phyloP scores from a whole-genome alignment of 164 flowering plant species.

The grape (Vitis vinifera) region ASM3070453v1 NC_081823.1:3116001-3116500 shows the following conservation, averaged over 20 bases:
- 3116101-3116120: constrained; percentile 90
- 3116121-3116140: constrained; percentile 97
- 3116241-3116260: not conserved
- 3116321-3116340: not conserved
- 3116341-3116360: not conserved
- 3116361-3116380: constrained; percentile 69
- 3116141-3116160: constrained; percentile 98
- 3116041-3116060: constrained; percentile 6
- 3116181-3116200: constrained; percentile 49
- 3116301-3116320: not conserved
- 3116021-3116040: not conserved
- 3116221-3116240: not conserved
- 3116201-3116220: not conserved
- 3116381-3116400: constrained; percentile 46
- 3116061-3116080: constrained; percentile 87
- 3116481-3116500: constrained; percentile 56
- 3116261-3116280: not conserved
- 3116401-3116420: constrained; percentile 57
- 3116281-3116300: not conserved
- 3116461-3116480: constrained; percentile 37
- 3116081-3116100: constrained; percentile 97
- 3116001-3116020: too few relatives aligned
- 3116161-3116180: constrained; percentile 96
- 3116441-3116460: constrained; percentile 56
- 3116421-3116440: constrained; percentile 36